These are phyloP conservation scores for Zhuliangozyma parablackwelliae DNA, from an alignment of 1,139 yeast genomes.

Conservation along the genomic window DNA sequence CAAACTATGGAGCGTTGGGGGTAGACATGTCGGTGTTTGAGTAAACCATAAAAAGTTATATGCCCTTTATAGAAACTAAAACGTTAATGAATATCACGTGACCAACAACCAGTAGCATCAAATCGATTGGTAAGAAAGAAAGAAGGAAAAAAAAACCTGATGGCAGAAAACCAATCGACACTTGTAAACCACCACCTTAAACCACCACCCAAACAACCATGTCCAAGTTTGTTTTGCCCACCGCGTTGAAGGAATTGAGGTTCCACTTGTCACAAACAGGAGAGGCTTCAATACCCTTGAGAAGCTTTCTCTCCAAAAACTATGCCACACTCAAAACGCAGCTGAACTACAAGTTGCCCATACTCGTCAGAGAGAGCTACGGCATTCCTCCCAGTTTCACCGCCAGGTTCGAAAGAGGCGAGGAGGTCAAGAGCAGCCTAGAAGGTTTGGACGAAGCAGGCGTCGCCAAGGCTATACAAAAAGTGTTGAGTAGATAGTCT, in stretches of 20 bases:
- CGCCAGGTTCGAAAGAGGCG: conserved; percentile 60
- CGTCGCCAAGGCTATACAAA: conserved; percentile 32
- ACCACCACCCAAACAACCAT: no score
- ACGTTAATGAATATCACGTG: no score
- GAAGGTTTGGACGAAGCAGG: conserved; percentile 45
- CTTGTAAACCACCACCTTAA: no score
- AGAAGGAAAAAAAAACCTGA: no score
- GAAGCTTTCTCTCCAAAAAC: conserved; percentile 56
- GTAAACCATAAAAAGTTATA: no score
- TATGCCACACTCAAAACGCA: conserved; percentile 57
- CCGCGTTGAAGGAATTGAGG: conserved; percentile 69
- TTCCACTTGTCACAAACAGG: conserved; percentile 78
- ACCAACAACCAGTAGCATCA: no score
- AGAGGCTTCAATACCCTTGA: conserved; percentile 60
- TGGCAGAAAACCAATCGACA: no score
- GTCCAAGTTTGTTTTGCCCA: conserved; percentile 61
- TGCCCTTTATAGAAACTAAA: no score
- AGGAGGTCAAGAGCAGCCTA: conserved; percentile 36
- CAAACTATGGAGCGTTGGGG: conserved; percentile 19
- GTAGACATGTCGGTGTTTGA: no score
- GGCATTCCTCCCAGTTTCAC: conserved; percentile 71
- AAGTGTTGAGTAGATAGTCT: conserved; percentile 31
- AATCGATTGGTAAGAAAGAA: no score
- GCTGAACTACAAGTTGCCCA: conserved; percentile 48
- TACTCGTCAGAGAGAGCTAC: conserved; percentile 69